Conservation (phyloP, 2,329 filamentous ascomycete genomes). For the Zasmidium angulare region DNA sequence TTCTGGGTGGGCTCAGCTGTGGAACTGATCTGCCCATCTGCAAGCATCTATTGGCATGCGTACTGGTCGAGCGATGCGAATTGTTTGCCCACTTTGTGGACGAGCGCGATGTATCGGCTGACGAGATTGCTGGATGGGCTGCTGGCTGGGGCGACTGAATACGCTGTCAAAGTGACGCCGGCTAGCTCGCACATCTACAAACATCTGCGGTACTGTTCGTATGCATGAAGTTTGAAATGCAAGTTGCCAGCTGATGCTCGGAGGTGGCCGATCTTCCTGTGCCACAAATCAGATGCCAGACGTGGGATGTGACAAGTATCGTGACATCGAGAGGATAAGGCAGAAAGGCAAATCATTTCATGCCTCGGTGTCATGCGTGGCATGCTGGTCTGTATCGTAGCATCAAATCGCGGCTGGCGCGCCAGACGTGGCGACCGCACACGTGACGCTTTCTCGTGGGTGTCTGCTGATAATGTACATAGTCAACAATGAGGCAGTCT, state of each 20-base stretch:
- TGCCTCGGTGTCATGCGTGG: conserved; percentile 1
- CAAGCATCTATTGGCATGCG: conserved; percentile 85
- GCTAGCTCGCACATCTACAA: not conserved
- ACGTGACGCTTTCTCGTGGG: not conserved
- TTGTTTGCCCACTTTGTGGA: conserved; percentile 60
- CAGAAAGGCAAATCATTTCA: not conserved
- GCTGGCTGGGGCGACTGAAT: conserved; percentile 44
- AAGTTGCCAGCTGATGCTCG: not conserved
- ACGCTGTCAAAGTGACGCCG: not conserved
- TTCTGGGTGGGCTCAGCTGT: conserved; percentile 52
- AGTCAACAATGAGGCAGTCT: conserved; percentile 15
- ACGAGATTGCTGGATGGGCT: conserved; percentile 73
- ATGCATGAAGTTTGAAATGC: not conserved
- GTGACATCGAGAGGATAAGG: not conserved
- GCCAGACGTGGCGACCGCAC: not conserved
- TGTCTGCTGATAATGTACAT: conserved; percentile 25
- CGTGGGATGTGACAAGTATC: not conserved
- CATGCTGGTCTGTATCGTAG: not conserved
- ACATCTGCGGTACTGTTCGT: not conserved
- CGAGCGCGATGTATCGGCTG: conserved; percentile 55
- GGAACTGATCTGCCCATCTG: conserved; percentile 59
- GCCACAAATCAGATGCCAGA: not conserved
- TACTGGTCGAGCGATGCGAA: conserved; percentile 68
- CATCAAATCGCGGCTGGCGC: not conserved
- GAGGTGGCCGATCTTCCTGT: not conserved